These are phyloP conservation scores for Teratosphaeria destructans DNA, from an alignment of 2,329 filamentous ascomycete genomes.

Conservation along the genomic window DNA sequence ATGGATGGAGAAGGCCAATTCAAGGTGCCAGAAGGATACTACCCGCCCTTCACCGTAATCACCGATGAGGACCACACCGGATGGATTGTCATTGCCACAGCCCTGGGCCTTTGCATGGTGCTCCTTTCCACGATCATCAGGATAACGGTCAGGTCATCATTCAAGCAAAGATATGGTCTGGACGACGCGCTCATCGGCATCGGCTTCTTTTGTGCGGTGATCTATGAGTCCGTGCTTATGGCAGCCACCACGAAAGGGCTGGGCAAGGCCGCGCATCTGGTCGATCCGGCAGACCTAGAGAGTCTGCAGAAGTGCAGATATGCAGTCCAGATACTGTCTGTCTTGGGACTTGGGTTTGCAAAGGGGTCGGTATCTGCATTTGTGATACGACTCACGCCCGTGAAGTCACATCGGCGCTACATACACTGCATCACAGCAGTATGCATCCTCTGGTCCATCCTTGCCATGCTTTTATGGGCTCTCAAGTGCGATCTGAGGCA, in stretches of 20 bases:
- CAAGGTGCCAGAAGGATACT: constrained; percentile 1
- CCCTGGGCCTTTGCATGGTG: background rate
- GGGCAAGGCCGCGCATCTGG: background rate
- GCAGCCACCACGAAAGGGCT: background rate
- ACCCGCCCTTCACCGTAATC: background rate
- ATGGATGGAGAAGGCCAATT: background rate
- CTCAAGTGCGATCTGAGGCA: constrained; percentile 31
- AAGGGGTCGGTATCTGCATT: constrained; percentile 36
- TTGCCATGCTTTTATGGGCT: constrained; percentile 4
- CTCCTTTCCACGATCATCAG: background rate
- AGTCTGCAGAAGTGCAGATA: background rate
- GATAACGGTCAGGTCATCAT: background rate
- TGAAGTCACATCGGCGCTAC: constrained; percentile 27
- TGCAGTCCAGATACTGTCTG: background rate
- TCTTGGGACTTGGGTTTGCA: constrained; percentile 27
- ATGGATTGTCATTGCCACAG: constrained; percentile 6
- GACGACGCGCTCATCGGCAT: constrained; percentile 31
- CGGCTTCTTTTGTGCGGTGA: constrained; percentile 11
- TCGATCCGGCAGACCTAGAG: background rate
- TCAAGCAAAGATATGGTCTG: background rate
- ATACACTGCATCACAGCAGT: background rate
- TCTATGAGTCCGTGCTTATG: background rate
- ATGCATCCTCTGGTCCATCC: background rate
- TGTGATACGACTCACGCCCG: constrained; percentile 35
- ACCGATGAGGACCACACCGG: constrained; percentile 4